Conservation (phyloP, 805 yeast genomes). For the Ogataea neopini region DNA sequence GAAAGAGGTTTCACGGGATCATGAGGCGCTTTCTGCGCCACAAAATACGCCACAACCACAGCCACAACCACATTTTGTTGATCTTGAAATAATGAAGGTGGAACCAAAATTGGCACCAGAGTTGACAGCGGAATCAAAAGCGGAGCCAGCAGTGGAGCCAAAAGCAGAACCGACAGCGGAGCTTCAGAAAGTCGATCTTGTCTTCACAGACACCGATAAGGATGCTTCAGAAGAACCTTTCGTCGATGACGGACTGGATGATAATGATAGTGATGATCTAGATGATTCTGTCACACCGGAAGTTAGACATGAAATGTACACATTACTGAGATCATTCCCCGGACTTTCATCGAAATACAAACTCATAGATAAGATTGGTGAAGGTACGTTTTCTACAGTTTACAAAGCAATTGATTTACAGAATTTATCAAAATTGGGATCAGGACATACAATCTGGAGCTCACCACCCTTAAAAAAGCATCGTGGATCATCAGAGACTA, state of each 20-base stretch:
- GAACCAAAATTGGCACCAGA: no score
- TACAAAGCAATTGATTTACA: conserved; percentile 53
- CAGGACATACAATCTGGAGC: conserved; percentile 31
- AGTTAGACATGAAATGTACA: conserved; percentile 37
- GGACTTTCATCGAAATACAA: conserved; percentile 36
- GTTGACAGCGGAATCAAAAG: not conserved
- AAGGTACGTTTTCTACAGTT: conserved; percentile 81
- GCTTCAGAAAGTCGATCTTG: not conserved
- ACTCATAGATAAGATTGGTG: conserved; percentile 60
- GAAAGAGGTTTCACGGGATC: conserved; percentile 4
- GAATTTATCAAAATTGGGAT: conserved; percentile 20
- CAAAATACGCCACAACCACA: not conserved
- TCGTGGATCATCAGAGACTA: conserved; percentile 16
- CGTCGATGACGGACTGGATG: conserved; percentile 3
- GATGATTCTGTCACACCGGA: conserved; percentile 20
- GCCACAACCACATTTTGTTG: not conserved
- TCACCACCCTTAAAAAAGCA: conserved; percentile 31
- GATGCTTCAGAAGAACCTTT: not conserved
- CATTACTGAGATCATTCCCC: conserved; percentile 32
- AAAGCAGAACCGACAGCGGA: not conserved
- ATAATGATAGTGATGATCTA: conserved; percentile 5
- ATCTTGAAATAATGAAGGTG: no score
- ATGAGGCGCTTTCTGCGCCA: not conserved
- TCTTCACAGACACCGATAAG: not conserved
- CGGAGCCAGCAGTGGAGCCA: not conserved